A percentile compares a stretch with the other conserved stretches of the same genome.
Evolutionary conservation across 768 basidiomycete genomes (phyloP).

Genomic region (Tylopilus subfusipes): DNA sequence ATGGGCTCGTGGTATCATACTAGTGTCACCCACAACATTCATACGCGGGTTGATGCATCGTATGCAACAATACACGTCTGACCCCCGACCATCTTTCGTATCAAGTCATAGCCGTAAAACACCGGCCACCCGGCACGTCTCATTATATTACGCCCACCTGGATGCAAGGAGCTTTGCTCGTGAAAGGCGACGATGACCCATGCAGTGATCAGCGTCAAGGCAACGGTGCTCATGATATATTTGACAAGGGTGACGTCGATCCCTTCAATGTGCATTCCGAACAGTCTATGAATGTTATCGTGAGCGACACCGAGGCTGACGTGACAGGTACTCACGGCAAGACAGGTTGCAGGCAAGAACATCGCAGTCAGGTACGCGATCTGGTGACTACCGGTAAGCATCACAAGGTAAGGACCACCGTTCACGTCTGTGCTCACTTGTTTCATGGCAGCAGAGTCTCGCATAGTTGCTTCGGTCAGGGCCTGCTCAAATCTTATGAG

Average conservation of each 20-base stretch:
- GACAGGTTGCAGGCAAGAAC: slow-evolving; percentile 55
- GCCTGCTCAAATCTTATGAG: slow-evolving; percentile 13
- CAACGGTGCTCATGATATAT: slow-evolving; percentile 43
- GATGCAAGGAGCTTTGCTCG: slow-evolving; percentile 22
- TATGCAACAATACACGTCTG: not conserved
- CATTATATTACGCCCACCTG: not conserved
- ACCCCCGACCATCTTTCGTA: not conserved
- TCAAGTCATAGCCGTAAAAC: not conserved
- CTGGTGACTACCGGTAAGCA: slow-evolving; percentile 23
- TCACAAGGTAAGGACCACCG: not conserved
- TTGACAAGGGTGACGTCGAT: slow-evolving; percentile 32
- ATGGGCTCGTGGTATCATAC: not conserved
- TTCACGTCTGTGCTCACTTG: slow-evolving; percentile 12
- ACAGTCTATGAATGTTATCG: slow-evolving; percentile 26
- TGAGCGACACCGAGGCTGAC: not conserved
- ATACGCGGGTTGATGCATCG: too few species aligned
- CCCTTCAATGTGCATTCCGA: slow-evolving; percentile 31
- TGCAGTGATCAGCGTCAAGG: slow-evolving; percentile 48
- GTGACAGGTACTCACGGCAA: slow-evolving; percentile 19
- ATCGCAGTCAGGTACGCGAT: slow-evolving; percentile 60
- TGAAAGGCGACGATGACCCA: slow-evolving; percentile 60
- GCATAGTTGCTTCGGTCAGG: slow-evolving; percentile 45
- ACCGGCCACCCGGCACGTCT: slow-evolving; percentile 22
- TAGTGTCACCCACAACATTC: too few species aligned
- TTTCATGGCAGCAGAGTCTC: slow-evolving; percentile 41